These are phyloP conservation scores for Chlamydomonas schloesseri DNA, from an alignment of 139 green algal species.

Conservation along the genomic window DNA sequence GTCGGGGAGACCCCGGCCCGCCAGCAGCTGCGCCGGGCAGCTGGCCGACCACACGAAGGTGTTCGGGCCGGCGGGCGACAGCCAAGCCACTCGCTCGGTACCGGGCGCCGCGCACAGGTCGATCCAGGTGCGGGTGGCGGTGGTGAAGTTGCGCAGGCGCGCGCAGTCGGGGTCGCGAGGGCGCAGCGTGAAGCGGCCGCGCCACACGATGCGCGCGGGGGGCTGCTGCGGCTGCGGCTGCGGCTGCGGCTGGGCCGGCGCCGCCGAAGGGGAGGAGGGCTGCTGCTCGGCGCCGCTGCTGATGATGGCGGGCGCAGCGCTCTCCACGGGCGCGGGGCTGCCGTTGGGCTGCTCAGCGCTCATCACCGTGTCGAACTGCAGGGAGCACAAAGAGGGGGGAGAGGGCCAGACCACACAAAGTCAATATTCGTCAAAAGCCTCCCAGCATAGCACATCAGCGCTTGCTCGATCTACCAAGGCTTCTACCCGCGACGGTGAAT, in stretches of 20 bases:
- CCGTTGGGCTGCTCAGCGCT: not conserved
- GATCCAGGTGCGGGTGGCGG: constrained; percentile 13
- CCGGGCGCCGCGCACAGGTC: constrained; percentile 7
- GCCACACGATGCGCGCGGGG: constrained; percentile 13
- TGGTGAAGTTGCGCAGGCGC: constrained; percentile 19
- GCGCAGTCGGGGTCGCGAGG: constrained; percentile 22
- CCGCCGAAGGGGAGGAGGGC: not conserved
- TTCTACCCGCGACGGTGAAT: no score
- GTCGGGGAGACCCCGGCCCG: not conserved
- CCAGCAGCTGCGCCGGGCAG: constrained; percentile 12
- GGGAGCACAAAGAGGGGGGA: no score
- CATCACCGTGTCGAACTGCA: not conserved
- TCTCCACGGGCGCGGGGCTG: not conserved
- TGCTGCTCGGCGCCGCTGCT: not conserved
- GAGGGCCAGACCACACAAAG: not conserved
- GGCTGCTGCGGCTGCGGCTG: not conserved
- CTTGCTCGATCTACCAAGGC: no score
- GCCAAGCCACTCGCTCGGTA: not conserved
- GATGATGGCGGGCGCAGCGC: not conserved
- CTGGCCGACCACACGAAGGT: constrained; percentile 36
- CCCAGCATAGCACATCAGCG: no score
- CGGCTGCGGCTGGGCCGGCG: not conserved
- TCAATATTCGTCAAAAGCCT: not conserved
- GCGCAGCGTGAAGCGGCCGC: constrained; percentile 34
- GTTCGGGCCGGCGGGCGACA: constrained; percentile 22